Percentiles rank a stretch among this genome's conserved stretches.
These are phyloP conservation scores for Cyclotella baltica DNA, from an alignment of 108 stramenopile species.

Conservation along the genomic window DNA sequence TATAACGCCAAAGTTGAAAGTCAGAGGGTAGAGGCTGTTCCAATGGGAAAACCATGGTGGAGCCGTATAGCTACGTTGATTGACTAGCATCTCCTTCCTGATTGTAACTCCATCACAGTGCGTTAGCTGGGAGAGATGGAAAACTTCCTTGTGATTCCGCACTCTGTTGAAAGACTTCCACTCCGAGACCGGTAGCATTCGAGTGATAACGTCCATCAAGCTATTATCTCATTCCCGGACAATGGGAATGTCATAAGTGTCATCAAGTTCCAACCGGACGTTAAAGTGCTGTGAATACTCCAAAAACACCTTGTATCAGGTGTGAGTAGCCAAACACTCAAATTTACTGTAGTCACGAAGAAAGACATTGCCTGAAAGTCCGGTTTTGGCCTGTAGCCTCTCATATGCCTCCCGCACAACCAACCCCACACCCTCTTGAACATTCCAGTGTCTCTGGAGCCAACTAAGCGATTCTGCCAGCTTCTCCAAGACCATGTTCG, in stretches of 20 bases:
- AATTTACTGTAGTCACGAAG: neutral
- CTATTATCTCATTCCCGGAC: neutral
- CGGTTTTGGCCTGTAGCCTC: neutral
- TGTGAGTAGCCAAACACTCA: neutral
- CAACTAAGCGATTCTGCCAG: neutral
- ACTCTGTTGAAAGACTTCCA: neutral
- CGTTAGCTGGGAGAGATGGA: neutral
- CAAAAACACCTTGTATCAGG: constrained; percentile 17
- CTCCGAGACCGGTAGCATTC: neutral
- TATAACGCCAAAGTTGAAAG: too few species aligned
- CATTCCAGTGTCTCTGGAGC: constrained; percentile 10
- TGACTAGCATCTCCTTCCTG: too few species aligned
- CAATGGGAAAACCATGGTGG: too few species aligned
- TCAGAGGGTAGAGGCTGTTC: too few species aligned
- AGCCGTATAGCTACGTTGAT: too few species aligned
- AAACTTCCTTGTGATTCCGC: neutral
- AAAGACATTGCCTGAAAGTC: constrained; percentile 4
- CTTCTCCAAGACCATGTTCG: neutral
- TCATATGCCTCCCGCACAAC: neutral
- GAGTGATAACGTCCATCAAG: neutral
- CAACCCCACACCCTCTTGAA: neutral
- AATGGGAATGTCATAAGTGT: neutral
- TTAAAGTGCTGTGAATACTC: neutral
- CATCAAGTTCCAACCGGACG: neutral
- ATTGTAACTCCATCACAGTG: neutral